phyloP scores from a whole-genome alignment of 441 rosid genomes.

The Isatis lusitanica region DNA sequence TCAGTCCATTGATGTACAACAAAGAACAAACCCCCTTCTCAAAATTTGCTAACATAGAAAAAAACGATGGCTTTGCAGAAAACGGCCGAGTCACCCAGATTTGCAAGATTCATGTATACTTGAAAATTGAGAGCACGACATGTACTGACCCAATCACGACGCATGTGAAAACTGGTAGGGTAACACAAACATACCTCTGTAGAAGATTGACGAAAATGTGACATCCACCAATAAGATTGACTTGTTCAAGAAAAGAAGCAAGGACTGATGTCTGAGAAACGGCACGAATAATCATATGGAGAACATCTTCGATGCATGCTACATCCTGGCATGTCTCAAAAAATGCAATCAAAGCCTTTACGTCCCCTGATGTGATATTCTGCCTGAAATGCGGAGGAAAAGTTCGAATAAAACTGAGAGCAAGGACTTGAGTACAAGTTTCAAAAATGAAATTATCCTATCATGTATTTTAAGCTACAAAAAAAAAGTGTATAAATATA shows the following conservation, averaged over 20 bases:
- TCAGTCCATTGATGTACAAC: constrained; percentile 1
- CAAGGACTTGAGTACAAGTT: constrained; percentile 13
- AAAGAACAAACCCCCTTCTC: constrained; percentile 1
- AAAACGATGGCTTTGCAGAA: neutral
- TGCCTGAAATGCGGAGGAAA: constrained; percentile 59
- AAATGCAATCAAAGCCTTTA: constrained; percentile 78
- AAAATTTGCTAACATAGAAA: constrained; percentile 12
- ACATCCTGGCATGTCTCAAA: constrained; percentile 93
- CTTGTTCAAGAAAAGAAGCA: constrained; percentile 86
- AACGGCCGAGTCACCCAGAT: constrained; percentile 12
- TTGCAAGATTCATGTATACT: constrained; percentile 14
- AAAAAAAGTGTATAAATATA: constrained; percentile 3
- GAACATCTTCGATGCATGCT: constrained; percentile 90
- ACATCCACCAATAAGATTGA: constrained; percentile 81
- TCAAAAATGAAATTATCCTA: constrained; percentile 13
- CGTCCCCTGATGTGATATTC: constrained; percentile 63
- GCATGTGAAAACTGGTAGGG: constrained; percentile 6
- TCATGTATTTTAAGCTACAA: constrained; percentile 11
- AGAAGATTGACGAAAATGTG: constrained; percentile 94
- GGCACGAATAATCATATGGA: constrained; percentile 94
- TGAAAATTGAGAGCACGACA: constrained; percentile 17
- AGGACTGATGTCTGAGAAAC: constrained; percentile 78
- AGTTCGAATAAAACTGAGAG: constrained; percentile 10
- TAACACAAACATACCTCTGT: constrained; percentile 58
- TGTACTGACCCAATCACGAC: neutral